Evolutionary conservation across 208 protist genomes (phyloP).

Genomic region (Phytomonas sp.): DNA sequence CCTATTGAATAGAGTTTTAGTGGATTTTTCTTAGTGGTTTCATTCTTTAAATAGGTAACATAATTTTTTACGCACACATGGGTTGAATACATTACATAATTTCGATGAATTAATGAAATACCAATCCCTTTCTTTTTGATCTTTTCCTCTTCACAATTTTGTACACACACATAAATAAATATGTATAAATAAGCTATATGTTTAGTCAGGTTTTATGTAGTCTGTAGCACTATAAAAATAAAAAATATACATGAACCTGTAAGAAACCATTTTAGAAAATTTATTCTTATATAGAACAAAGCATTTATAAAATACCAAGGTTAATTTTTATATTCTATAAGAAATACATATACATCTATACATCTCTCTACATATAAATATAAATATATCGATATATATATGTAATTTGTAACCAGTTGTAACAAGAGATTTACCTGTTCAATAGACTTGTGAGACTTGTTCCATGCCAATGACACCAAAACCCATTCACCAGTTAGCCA

Average conservation of each 20-base stretch:
- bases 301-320: background rate
- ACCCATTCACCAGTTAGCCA: slow-evolving; percentile 3
- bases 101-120: slow-evolving; percentile 2
- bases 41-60: background rate
- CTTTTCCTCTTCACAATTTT: background rate
- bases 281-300: background rate
- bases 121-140: slow-evolving; percentile 8
- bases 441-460: background rate
- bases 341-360: background rate
- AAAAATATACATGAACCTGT: background rate
- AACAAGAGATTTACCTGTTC: background rate
- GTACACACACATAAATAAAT: no score
- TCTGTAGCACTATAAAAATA: background rate
- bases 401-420: background rate
- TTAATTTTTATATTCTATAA: background rate
- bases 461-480: background rate
- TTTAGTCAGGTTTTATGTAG: background rate
- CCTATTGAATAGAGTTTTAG: background rate
- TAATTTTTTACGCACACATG: background rate
- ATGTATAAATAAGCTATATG: background rate
- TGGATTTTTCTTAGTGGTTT: background rate
- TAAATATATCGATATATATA: no score
- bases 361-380: no score
- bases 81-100: background rate
- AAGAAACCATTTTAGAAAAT: background rate